Conservation (phyloP, 2,329 filamentous ascomycete species). For the Sphaerostilbella broomeana region DNA sequence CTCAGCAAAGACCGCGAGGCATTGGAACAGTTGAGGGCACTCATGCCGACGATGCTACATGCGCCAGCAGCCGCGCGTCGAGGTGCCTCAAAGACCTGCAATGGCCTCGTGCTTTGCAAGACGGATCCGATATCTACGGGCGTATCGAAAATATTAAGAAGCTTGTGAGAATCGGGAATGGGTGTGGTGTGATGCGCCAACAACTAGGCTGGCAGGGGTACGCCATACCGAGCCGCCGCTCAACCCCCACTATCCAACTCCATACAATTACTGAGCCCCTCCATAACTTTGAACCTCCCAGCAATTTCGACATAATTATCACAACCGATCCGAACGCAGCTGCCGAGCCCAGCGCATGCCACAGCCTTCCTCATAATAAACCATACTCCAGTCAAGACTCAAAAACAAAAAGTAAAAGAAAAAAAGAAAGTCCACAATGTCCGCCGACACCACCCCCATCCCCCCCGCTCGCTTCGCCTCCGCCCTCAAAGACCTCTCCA, state of each 20-base stretch:
- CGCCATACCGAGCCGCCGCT: conserved; percentile 1
- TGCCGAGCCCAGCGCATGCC: no score
- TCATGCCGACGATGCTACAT: conserved; percentile 19
- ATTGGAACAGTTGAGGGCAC: conserved; percentile 23
- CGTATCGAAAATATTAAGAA: no score
- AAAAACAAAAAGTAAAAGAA: neutral
- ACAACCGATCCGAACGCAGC: neutral
- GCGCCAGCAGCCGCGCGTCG: conserved; percentile 12
- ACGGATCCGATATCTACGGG: neutral
- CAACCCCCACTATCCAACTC: neutral
- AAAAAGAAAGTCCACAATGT: conserved; percentile 39
- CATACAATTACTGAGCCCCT: conserved; percentile 7
- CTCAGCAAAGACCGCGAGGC: conserved; percentile 26
- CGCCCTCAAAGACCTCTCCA: conserved; percentile 60
- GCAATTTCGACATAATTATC: neutral
- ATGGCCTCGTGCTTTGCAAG: conserved; percentile 1
- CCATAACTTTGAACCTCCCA: conserved; percentile 5
- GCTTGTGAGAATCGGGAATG: conserved; percentile 3
- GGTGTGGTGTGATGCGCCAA: conserved; percentile 5
- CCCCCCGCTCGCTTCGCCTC: conserved; percentile 55
- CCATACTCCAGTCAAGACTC: no score
- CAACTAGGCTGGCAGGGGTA: conserved; percentile 11
- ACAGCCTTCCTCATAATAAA: no score
- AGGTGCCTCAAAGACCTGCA: conserved; percentile 3
- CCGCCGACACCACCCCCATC: conserved; percentile 57